Evolutionary conservation across 1,284 basidiomycete genomes (phyloP), one percentile per base, ranked within the genome.

Genomic region (Naganishia albida): DNA sequence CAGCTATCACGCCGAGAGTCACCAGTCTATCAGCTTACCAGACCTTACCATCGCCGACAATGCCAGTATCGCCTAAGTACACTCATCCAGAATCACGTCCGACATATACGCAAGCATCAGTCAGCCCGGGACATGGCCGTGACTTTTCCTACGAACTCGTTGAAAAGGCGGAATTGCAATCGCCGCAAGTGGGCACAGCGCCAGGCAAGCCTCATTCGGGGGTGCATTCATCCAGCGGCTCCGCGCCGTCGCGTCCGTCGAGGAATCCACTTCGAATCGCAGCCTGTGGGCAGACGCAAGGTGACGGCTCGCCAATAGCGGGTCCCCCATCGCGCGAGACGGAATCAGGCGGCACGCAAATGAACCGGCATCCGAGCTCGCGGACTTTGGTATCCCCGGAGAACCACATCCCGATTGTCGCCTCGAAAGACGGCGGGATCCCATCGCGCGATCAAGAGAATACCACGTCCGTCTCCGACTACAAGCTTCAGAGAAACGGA

Each of bases 81-180:
- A 13, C 44, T 56, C 39, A 25, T 12, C 23, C 38, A 8, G 13
- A 38, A 38, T 6, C 34, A 25, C 34, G 18, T 10, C 18, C 23
- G 20, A 18, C 20, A n/a, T 20, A 26, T 23, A 25, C 13, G 18
- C 42, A 44, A 25, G 16, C 25, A 16, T 4, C 40, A 28, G n/a
- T 25, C 34, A 44, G 4, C 20, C 15, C 10, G 7, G 7, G 34
- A 28, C 20, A 49, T 12, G 56, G 53, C 1, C 26, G n/a, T 13
- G 56, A 60, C 7, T 34, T 44, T 12, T 59, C 64, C 0, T 54
- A 52, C n/a, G 64, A 65, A 25, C 42, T 65, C 25, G 49, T 60
- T 12, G 42, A 59, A 30, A 42, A 38, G 57, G 30, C 28, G 28
- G 44, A 46, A n/a, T 16, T 56, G 16, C 25, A 39, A 12, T 44